Conservation (phyloP, 2,329 filamentous ascomycete genomes). For the Fusarium ambrosium region DNA sequence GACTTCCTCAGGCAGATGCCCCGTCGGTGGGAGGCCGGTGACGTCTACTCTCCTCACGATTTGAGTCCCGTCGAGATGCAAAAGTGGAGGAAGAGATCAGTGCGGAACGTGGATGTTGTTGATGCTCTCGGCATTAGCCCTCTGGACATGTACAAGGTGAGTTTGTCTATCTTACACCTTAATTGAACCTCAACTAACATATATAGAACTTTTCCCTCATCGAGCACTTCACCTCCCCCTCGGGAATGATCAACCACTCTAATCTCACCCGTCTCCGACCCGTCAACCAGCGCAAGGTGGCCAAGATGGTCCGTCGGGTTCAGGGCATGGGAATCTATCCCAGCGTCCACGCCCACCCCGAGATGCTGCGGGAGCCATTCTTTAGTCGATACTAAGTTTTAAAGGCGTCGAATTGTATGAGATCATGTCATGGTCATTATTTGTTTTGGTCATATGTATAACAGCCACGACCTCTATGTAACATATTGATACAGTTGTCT, state of each 20-base stretch:
- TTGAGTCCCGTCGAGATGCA: conserved; percentile 81
- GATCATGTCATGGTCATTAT: conserved; percentile 46
- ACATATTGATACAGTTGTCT: conserved; percentile 54
- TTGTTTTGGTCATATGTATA: conserved; percentile 51
- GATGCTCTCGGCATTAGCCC: conserved; percentile 86
- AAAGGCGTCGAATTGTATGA: conserved; percentile 18
- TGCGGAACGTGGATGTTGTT: conserved; percentile 77
- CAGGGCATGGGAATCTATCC: conserved; percentile 94
- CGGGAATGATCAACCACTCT: conserved; percentile 87
- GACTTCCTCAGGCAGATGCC: conserved; percentile 75
- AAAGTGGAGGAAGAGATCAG: conserved; percentile 78
- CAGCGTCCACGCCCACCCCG: conserved; percentile 89
- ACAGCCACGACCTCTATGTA: conserved; percentile 50
- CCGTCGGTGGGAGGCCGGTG: conserved; percentile 81
- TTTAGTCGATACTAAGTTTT: conserved; percentile 40
- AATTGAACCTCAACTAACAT: conserved; percentile 9
- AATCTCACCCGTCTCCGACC: conserved; percentile 83
- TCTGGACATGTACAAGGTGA: conserved; percentile 86
- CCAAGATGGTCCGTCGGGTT: conserved; percentile 90
- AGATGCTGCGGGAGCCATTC: conserved; percentile 71
- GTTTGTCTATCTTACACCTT: background rate
- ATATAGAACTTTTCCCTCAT: conserved; percentile 90
- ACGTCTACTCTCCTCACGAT: conserved; percentile 93
- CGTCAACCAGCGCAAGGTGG: conserved; percentile 92
- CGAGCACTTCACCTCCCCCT: conserved; percentile 86